Evolutionary conservation across 495 filamentous ascomycete species (phyloP).

Genomic region (Penicillium macrosclerotiorum): DNA sequence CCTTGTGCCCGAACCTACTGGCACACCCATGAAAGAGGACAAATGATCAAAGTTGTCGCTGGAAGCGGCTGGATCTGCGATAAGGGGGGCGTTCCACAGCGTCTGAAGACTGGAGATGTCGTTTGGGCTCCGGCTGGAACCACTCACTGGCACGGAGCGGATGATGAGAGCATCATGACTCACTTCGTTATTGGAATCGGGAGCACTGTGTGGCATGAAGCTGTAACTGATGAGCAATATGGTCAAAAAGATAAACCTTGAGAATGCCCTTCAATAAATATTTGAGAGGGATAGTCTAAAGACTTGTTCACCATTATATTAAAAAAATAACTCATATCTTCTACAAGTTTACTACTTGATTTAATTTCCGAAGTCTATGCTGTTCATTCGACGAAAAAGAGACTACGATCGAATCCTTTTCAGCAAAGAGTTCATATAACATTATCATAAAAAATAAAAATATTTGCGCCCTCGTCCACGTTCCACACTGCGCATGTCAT

Average conservation of each 20-base stretch:
- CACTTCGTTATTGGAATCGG: slow-evolving; percentile 22
- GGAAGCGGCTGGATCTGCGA: slow-evolving; percentile 26
- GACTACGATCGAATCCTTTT: no score
- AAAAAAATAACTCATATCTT: no score
- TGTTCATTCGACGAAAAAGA: no score
- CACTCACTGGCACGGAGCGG: slow-evolving; percentile 24
- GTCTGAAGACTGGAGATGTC: slow-evolving; percentile 20
- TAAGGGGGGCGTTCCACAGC: slow-evolving; percentile 8
- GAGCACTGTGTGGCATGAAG: slow-evolving; percentile 12
- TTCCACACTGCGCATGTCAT: no score
- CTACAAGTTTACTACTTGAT: no score
- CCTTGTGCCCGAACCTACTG: slow-evolving; percentile 25
- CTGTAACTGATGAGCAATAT: slow-evolving; percentile 23
- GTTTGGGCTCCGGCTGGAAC: slow-evolving; percentile 22
- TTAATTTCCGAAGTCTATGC: no score
- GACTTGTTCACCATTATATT: no score
- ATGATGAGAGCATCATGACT: slow-evolving; percentile 20
- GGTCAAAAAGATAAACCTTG: neutral
- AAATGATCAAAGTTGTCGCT: slow-evolving; percentile 17
- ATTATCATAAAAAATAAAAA: no score
- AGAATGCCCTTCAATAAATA: no score
- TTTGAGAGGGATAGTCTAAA: no score
- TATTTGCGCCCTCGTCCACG: no score
- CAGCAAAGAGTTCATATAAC: no score
- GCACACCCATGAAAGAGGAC: slow-evolving; percentile 25